Evolutionary conservation across 2,329 filamentous ascomycete species (phyloP), one percentile per base, ranked within the genome.

Genomic region (Talaromyces sp.): DNA sequence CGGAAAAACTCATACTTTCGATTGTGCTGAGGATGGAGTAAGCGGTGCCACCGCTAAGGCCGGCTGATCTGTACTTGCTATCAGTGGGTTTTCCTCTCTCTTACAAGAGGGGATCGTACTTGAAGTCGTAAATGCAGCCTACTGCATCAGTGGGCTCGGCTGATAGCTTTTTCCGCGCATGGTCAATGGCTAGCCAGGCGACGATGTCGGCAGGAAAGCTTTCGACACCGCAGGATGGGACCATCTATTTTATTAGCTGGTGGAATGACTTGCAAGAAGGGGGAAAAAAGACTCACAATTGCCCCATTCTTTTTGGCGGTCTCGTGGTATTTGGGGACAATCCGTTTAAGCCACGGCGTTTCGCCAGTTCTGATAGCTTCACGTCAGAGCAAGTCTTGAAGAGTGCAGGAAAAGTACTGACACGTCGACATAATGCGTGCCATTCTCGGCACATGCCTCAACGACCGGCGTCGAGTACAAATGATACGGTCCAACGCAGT

Each of bases 361-460:
- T 89, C 87, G 55, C 87, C 87, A 5, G 87, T 88, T 55, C 80
- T 81, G 23, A 60, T 63, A 53, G 33, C 27, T 31, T 36, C 9
- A 51, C n/a, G 44, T 58, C 44, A 58, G 56, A 65, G 33, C 65
- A 61, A 54, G 56, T 33, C 9, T 18, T 9, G 42, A 5, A 18
- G 18, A 59, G 7, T 47, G 16, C 9, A 60, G 12, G 28, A 36
- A 47, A 14, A 68, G 2, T 51, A 60, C 77, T 68, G 68, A 82
- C 77, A 82, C 83, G 70, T 89, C 87, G 60, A 89, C 73, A 68
- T 89, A 89, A 71, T 89, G 87, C 4, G 87, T 89, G 5, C 87
- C 87, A 65, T 81, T 83, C 58, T 82, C 78, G 3, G 85, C 86
- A 69, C 87, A 89, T 6, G 87, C 87, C 66, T 86, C 83, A 8